These are phyloP conservation scores for Saccharomycopsis sp. DNA, from an alignment of 805 yeast genomes.

Conservation along the genomic window DNA sequence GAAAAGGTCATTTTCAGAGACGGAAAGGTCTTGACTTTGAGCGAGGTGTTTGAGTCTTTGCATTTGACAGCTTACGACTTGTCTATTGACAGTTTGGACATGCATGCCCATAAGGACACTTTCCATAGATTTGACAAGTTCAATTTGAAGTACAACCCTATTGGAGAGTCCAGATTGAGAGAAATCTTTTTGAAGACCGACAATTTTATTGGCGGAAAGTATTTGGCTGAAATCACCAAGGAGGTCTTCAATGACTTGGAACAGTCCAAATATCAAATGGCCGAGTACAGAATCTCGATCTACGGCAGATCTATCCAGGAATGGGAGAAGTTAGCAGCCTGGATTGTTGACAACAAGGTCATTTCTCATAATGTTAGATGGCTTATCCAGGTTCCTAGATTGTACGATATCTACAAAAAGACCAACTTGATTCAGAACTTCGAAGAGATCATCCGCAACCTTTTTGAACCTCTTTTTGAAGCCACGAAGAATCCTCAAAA, in stretches of 20 bases:
- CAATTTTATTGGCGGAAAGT: constrained; percentile 80
- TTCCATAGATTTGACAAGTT: constrained; percentile 97
- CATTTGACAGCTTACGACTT: constrained; percentile 90
- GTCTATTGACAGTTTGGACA: constrained; percentile 93
- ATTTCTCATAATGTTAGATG: constrained; percentile 93
- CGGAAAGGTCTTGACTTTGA: constrained; percentile 76
- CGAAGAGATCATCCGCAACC: constrained; percentile 68
- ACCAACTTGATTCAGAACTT: constrained; percentile 63
- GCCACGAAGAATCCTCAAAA: constrained; percentile 77
- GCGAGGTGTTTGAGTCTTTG: constrained; percentile 87
- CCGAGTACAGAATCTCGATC: constrained; percentile 89
- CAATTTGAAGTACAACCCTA: constrained; percentile 93
- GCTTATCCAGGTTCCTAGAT: constrained; percentile 91
- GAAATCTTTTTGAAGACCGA: constrained; percentile 95
- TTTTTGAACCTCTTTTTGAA: constrained; percentile 85
- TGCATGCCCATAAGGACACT: constrained; percentile 99
- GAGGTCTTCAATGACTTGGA: constrained; percentile 94
- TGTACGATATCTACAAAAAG: constrained; percentile 82
- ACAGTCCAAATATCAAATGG: constrained; percentile 93
- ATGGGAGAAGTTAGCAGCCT: constrained; percentile 92
- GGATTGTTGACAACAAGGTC: constrained; percentile 92
- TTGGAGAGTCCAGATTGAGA: constrained; percentile 95
- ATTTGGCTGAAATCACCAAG: constrained; percentile 86
- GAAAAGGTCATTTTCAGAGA: constrained; percentile 94
- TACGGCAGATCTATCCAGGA: constrained; percentile 87